A percentile compares a stretch with the other conserved stretches of the same genome.
Conservation (phyloP, 108 stramenopile species). For the Stephanodiscus minutulus region DNA sequence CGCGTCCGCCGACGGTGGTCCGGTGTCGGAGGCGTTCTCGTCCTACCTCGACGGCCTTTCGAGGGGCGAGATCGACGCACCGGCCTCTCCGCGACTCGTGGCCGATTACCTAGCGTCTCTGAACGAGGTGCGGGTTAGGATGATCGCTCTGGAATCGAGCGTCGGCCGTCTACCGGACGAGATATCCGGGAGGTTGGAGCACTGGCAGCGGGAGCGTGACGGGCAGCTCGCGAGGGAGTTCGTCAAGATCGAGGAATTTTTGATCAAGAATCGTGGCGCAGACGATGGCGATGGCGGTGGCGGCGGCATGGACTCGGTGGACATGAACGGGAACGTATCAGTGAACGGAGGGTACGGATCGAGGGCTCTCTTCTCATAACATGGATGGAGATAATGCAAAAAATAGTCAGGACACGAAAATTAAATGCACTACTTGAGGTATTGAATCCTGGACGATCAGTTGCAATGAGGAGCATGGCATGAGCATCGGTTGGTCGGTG, state of each 20-base stretch:
- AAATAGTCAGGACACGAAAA: not conserved
- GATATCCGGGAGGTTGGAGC: constrained; percentile 5
- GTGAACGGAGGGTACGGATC: not conserved
- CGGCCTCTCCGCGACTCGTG: constrained; percentile 25
- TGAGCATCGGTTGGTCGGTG: not conserved
- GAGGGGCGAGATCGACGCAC: constrained; percentile 33
- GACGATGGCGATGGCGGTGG: no score
- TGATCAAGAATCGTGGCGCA: constrained; percentile 2
- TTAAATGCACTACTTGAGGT: not conserved
- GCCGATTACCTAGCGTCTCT: constrained; percentile 30
- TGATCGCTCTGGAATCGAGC: constrained; percentile 24
- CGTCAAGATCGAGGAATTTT: constrained; percentile 24
- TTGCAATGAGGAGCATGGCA: not conserved
- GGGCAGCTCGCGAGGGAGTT: constrained; percentile 21
- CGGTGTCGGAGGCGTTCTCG: constrained; percentile 31
- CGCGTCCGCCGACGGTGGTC: not conserved
- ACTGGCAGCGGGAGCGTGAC: constrained; percentile 24
- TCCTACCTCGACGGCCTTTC: constrained; percentile 38
- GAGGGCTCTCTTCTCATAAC: not conserved
- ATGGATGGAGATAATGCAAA: not conserved
- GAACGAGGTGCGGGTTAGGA: constrained; percentile 16
- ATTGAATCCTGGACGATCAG: no score
- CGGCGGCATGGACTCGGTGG: not conserved
- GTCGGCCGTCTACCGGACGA: constrained; percentile 18
- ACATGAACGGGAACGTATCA: not conserved